These are phyloP conservation scores for Fusarium pseudograminearum DNA, from an alignment of 2,329 filamentous ascomycete genomes.

Conservation along the genomic window DNA sequence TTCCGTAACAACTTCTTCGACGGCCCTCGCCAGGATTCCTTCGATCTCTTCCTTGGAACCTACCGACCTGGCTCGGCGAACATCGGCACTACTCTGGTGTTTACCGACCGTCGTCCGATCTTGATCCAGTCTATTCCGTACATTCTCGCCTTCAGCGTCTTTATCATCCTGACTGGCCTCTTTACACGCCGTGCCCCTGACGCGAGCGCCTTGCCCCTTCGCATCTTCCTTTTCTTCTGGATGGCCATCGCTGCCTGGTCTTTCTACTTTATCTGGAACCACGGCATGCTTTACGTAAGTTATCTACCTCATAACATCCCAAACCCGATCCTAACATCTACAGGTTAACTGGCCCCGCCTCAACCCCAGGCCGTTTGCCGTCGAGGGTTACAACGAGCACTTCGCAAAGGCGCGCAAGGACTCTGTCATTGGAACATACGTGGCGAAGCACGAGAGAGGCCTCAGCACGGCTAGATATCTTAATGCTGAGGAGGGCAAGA, in stretches of 20 bases:
- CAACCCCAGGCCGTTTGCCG: constrained; percentile 86
- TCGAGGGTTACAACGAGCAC: constrained; percentile 90
- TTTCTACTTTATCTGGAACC: constrained; percentile 79
- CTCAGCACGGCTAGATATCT: constrained; percentile 84
- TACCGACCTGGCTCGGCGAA: constrained; percentile 81
- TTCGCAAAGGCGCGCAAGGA: constrained; percentile 86
- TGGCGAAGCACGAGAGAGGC: constrained; percentile 79
- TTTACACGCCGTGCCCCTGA: constrained; percentile 79
- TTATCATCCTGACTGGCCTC: constrained; percentile 81
- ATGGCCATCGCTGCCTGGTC: constrained; percentile 76
- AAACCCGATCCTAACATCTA: constrained; percentile 21
- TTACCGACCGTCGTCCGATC: constrained; percentile 85
- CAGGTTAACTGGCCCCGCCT: constrained; percentile 99
- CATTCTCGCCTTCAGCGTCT: constrained; percentile 84
- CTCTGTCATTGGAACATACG: constrained; percentile 79
- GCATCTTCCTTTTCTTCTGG: constrained; percentile 86
- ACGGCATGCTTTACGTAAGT: constrained; percentile 96
- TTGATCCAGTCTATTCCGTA: constrained; percentile 96
- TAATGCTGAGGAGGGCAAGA: constrained; percentile 96
- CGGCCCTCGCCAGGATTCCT: constrained; percentile 93
- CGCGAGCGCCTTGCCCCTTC: constrained; percentile 81
- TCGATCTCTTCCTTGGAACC: constrained; percentile 90
- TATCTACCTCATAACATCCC: not conserved
- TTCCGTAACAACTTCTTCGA: constrained; percentile 94
- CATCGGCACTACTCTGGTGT: constrained; percentile 78